A percentile compares a stretch with the other conserved stretches of the same genome.
Evolutionary conservation across 2,329 filamentous ascomycete species (phyloP).

Genomic region (Pseudopyrenochaeta lycopersici): DNA sequence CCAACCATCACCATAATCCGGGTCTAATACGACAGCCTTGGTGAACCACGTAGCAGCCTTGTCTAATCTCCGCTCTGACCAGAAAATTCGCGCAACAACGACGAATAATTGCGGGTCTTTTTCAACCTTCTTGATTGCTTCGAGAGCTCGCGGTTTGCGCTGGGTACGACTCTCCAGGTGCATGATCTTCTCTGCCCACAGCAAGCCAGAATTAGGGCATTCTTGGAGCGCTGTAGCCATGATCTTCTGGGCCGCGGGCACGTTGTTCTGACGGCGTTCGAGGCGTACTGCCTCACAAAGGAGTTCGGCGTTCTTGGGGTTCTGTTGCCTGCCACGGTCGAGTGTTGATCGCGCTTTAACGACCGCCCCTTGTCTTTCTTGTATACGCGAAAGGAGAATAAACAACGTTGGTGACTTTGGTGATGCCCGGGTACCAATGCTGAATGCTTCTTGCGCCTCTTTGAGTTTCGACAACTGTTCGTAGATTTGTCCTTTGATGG

Average conservation of each 20-base stretch:
- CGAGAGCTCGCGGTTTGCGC: constrained; percentile 87
- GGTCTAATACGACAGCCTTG: constrained; percentile 88
- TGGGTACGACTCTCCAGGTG: constrained; percentile 90
- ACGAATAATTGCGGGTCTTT: constrained; percentile 90
- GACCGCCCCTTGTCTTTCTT: constrained; percentile 82
- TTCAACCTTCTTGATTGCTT: constrained; percentile 97
- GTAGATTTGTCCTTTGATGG: constrained; percentile 99
- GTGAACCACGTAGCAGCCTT: constrained; percentile 98
- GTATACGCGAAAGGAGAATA: constrained; percentile 86
- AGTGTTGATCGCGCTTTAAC: constrained; percentile 95
- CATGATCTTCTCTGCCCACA: constrained; percentile 97
- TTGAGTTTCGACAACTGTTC: constrained; percentile 80
- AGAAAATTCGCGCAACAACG: constrained; percentile 93
- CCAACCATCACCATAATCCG: constrained; percentile 91
- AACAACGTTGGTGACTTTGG: constrained; percentile 86
- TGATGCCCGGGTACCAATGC: constrained; percentile 85
- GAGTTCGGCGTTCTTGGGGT: constrained; percentile 83
- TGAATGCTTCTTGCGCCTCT: constrained; percentile 89
- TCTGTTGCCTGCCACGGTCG: constrained; percentile 86
- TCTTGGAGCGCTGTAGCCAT: constrained; percentile 96
- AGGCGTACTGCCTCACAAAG: constrained; percentile 96
- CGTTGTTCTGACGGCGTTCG: constrained; percentile 86
- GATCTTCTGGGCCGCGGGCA: constrained; percentile 83
- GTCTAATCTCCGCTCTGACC: constrained; percentile 89
- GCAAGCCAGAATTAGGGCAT: constrained; percentile 82